Conservation (phyloP, 768 basidiomycete genomes). For the Rhodotorula babjevae region DNA sequence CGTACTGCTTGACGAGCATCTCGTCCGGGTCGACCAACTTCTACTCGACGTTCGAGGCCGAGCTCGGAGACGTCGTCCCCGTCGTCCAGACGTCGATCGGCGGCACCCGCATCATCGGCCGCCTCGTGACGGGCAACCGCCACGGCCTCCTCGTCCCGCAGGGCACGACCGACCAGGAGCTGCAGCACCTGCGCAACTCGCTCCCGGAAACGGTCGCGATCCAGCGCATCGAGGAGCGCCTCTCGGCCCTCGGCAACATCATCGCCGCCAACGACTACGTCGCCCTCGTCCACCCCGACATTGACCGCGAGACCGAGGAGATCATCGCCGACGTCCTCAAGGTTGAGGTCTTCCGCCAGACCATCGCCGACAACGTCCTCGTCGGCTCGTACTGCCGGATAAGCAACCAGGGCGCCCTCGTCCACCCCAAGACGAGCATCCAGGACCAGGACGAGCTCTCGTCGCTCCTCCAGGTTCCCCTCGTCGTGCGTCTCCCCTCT, state of each 20-base stretch:
- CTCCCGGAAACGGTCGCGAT: conserved; percentile 88
- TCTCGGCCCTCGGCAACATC: conserved; percentile 95
- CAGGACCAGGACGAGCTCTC: conserved; percentile 97
- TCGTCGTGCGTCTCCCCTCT: conserved; percentile 66
- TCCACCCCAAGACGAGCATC: conserved; percentile 93
- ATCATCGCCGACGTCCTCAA: conserved; percentile 99
- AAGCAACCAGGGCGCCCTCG: conserved; percentile 93
- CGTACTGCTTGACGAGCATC: conserved; percentile 81
- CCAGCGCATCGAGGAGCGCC: conserved; percentile 92
- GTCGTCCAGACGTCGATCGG: conserved; percentile 91
- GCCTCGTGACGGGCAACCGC: conserved; percentile 84
- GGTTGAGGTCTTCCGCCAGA: conserved; percentile 98
- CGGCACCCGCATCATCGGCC: conserved; percentile 87
- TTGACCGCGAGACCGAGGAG: conserved; percentile 98
- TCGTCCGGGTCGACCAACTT: conserved; percentile 93
- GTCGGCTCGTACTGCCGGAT: conserved; percentile 94
- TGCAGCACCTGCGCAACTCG: conserved; percentile 93
- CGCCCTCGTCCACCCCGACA: conserved; percentile 94
- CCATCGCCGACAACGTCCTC: conserved; percentile 90
- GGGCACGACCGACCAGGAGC: conserved; percentile 93
- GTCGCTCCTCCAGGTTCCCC: conserved; percentile 82
- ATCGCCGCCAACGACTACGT: conserved; percentile 99
- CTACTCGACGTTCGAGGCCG: conserved; percentile 93
- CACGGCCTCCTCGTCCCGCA: conserved; percentile 95
- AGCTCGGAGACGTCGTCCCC: conserved; percentile 85